phyloP scores from a whole-genome alignment of 257 asterid genomes.

The Parsonsia alboflavescens region DNA sequence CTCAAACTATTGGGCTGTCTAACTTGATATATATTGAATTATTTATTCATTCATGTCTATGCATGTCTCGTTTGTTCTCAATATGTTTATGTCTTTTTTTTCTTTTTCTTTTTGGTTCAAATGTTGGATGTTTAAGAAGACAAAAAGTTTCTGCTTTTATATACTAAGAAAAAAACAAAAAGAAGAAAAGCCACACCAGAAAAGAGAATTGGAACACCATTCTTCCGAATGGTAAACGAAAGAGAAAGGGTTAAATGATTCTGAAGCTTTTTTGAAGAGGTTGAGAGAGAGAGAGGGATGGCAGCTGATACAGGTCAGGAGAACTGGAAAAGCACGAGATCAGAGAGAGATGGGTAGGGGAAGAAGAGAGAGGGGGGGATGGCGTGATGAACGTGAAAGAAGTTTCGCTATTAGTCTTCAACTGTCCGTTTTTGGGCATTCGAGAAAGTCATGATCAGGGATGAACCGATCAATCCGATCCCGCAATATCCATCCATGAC shows the following conservation, averaged over 20 bases:
- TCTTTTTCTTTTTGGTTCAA: neutral
- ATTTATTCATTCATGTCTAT: no score
- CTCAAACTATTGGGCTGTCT: neutral
- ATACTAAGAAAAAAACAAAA: neutral
- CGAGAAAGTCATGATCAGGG: constrained; percentile 7
- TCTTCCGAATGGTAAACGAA: neutral
- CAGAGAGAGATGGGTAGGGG: no score
- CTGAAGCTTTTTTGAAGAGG: constrained; percentile 9
- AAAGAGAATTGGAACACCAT: neutral
- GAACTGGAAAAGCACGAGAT: neutral
- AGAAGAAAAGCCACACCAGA: neutral
- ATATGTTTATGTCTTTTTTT: neutral
- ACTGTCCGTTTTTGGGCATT: constrained; percentile 3
- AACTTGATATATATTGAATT: neutral
- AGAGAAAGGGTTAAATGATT: neutral
- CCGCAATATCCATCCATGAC: neutral
- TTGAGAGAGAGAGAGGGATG: neutral
- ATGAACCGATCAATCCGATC: neutral
- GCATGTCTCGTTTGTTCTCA: no score
- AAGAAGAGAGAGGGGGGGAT: neutral
- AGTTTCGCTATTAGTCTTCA: neutral
- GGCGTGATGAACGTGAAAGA: constrained; percentile 9
- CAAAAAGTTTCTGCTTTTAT: constrained; percentile 3
- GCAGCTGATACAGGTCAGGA: neutral
- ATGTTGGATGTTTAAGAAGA: neutral